phyloP scores from a whole-genome alignment of 345 rosid species.

The Lepidium aucheri region DNA sequence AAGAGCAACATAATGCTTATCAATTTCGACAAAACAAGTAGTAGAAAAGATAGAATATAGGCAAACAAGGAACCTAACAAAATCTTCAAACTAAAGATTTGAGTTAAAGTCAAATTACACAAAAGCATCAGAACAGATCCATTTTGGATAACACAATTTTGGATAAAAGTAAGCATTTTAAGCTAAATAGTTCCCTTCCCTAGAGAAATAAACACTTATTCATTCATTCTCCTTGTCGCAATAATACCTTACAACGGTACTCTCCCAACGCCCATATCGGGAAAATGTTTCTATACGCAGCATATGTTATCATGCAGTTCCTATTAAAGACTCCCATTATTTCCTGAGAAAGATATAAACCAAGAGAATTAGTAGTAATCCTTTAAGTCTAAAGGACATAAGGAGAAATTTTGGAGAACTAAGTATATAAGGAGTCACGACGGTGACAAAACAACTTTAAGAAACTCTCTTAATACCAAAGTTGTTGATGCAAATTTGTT shows the following conservation, averaged over 20 bases:
- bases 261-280: constrained; percentile 71
- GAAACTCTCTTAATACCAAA: background rate
- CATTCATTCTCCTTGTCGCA: constrained; percentile 23
- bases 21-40: too few species aligned
- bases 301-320: constrained; percentile 65
- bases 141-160: background rate
- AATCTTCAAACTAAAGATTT: constrained; percentile 8
- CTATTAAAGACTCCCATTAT: constrained; percentile 72
- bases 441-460: too few species aligned
- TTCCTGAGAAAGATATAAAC: constrained; percentile 35
- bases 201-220: background rate
- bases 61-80: background rate
- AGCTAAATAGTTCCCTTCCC: background rate
- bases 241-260: constrained; percentile 40
- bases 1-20: too few species aligned
- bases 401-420: too few species aligned
- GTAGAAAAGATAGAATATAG: too few species aligned
- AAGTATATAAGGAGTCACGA: too few species aligned
- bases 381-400: too few species aligned
- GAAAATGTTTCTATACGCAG: constrained; percentile 54
- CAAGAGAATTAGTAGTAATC: background rate
- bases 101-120: background rate
- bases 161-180: background rate
- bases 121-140: background rate
- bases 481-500: constrained; percentile 1